phyloP scores from a whole-genome alignment of 192 early-diverging fungal genomes.

The Coemansia pectinata region DNA sequence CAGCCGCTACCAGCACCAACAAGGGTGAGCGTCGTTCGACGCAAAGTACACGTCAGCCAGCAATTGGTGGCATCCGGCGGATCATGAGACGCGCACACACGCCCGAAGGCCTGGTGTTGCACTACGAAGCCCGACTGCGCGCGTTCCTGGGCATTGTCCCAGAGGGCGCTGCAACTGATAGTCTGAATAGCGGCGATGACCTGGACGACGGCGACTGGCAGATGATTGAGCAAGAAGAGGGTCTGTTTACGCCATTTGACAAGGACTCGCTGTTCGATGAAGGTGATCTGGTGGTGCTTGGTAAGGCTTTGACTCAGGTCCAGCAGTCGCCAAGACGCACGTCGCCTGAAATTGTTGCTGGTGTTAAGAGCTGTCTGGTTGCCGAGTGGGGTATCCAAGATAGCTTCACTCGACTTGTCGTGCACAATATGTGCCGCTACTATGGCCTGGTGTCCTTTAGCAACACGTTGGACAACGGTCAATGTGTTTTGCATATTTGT shows the following conservation, averaged over 20 bases:
- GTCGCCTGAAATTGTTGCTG: slow-evolving; percentile 28
- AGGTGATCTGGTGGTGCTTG: slow-evolving; percentile 37
- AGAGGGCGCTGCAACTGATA: not conserved
- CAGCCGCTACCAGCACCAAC: not conserved
- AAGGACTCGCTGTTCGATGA: slow-evolving; percentile 31
- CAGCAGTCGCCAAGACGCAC: slow-evolving; percentile 9
- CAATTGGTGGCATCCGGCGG: slow-evolving; percentile 31
- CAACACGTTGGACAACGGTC: slow-evolving; percentile 30
- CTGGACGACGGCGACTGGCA: slow-evolving; percentile 36
- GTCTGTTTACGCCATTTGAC: slow-evolving; percentile 34
- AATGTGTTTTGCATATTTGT: slow-evolving; percentile 39
- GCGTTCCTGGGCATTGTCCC: slow-evolving; percentile 25
- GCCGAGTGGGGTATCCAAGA: slow-evolving; percentile 43
- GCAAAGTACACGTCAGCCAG: slow-evolving; percentile 10
- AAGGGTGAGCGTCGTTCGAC: slow-evolving; percentile 4
- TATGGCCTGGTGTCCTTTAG: slow-evolving; percentile 52
- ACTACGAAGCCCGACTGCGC: slow-evolving; percentile 40
- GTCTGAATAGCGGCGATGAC: not conserved
- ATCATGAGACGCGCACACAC: slow-evolving; percentile 48
- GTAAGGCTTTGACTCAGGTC: slow-evolving; percentile 15
- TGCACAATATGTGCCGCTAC: slow-evolving; percentile 54
- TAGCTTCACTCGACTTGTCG: slow-evolving; percentile 46
- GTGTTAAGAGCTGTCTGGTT: slow-evolving; percentile 36
- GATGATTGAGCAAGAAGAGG: slow-evolving; percentile 39
- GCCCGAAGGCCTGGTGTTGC: slow-evolving; percentile 42